phyloP scores from a whole-genome alignment of 139 green algal genomes.

The Astrephomene gubernaculifera region DNA sequence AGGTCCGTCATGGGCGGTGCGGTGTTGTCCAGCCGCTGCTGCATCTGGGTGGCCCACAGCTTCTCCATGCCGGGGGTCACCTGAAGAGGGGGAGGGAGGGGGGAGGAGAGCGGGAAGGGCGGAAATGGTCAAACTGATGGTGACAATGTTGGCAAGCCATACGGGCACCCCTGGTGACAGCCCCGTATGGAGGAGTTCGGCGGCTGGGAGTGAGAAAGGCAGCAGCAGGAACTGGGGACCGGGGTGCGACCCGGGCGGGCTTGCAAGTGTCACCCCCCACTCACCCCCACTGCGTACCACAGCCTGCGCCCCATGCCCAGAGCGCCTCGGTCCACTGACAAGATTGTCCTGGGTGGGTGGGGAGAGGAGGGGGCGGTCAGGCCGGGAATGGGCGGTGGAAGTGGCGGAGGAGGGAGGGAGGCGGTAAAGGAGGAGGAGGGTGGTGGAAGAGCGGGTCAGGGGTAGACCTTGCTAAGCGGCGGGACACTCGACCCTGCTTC shows the following conservation, averaged over 20 bases:
- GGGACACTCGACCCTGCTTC: too few relatives aligned
- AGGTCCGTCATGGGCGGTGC: neutral
- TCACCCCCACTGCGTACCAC: constrained; percentile 34
- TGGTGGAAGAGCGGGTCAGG: too few relatives aligned
- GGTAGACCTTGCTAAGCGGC: too few relatives aligned
- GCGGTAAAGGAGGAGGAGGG: neutral
- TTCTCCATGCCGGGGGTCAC: neutral
- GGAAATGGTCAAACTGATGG: too few relatives aligned
- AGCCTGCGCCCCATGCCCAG: constrained; percentile 8
- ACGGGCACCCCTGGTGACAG: too few relatives aligned
- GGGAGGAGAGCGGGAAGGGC: neutral
- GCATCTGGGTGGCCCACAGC: constrained; percentile 18
- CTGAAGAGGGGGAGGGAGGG: neutral
- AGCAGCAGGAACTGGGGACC: too few relatives aligned
- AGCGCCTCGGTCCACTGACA: neutral
- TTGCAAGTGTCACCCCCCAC: too few relatives aligned
- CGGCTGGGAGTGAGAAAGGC: too few relatives aligned
- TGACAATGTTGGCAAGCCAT: too few relatives aligned
- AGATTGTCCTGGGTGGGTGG: neutral
- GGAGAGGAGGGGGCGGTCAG: neutral
- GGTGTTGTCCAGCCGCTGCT: neutral
- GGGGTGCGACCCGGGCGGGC: too few relatives aligned
- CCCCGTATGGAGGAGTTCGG: too few relatives aligned
- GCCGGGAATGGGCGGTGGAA: neutral
- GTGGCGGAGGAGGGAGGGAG: neutral